A percentile compares a stretch with the other conserved stretches of the same genome.
These are phyloP conservation scores for Cladochytrium replicatum DNA, from an alignment of 192 early-diverging fungal genomes.

Conservation along the genomic window DNA sequence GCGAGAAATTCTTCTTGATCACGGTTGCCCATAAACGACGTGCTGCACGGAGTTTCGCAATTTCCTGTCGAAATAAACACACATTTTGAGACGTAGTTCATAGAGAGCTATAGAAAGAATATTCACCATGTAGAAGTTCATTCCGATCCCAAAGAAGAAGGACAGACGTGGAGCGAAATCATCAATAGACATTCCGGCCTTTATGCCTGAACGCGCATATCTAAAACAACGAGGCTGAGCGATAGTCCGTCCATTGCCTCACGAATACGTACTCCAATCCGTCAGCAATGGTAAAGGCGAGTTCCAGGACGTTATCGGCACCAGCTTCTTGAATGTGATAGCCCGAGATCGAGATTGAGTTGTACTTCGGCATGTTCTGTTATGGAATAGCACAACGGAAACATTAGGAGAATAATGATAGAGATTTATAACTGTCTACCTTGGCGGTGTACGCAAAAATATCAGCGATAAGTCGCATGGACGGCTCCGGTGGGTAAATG, in stretches of 20 bases:
- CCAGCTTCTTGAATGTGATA: constrained; percentile 92
- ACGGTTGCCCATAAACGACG: constrained; percentile 73
- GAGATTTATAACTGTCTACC: constrained; percentile 21
- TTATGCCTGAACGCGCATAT: constrained; percentile 39
- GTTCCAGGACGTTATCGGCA: constrained; percentile 76
- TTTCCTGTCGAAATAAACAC: too few species aligned
- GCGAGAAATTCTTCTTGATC: constrained; percentile 72
- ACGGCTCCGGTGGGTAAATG: constrained; percentile 84
- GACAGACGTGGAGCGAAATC: constrained; percentile 81
- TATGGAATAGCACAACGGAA: not conserved
- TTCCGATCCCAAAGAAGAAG: constrained; percentile 90
- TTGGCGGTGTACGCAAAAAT: constrained; percentile 78
- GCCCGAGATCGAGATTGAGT: constrained; percentile 89
- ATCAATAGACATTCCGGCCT: constrained; percentile 79
- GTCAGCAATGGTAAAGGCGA: constrained; percentile 85
- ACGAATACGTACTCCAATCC: constrained; percentile 65
- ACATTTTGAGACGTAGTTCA: too few species aligned
- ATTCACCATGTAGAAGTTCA: constrained; percentile 90
- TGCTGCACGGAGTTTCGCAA: constrained; percentile 82
- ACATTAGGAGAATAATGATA: too few species aligned
- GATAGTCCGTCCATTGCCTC: not conserved
- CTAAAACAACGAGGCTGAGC: not conserved
- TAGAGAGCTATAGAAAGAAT: not conserved
- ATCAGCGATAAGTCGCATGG: constrained; percentile 83
- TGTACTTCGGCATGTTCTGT: constrained; percentile 84